phyloP scores from a whole-genome alignment of 192 early-diverging fungal genomes.

The Rhizophagus sp. region DNA sequence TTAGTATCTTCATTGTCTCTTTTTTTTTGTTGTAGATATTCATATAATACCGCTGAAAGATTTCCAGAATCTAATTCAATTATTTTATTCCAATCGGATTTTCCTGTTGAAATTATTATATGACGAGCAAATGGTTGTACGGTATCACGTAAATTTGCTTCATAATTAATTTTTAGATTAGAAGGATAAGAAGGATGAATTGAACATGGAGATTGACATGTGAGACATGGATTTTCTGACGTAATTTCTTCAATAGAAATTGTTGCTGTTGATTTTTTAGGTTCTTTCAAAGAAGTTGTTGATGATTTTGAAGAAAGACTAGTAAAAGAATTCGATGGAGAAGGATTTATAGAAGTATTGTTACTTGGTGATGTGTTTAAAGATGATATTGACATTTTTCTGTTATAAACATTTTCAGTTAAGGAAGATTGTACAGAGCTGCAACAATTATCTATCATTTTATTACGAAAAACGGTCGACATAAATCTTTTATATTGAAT shows the following conservation, averaged over 20 bases:
- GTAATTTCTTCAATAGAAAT: background rate
- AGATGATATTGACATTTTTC: background rate
- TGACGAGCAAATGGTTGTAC: slow-evolving; percentile 53
- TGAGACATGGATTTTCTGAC: slow-evolving; percentile 36
- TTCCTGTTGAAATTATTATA: slow-evolving; percentile 55
- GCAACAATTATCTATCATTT: background rate
- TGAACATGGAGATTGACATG: slow-evolving; percentile 48
- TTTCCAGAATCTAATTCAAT: slow-evolving; percentile 53
- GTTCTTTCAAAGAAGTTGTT: background rate
- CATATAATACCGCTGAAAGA: slow-evolving; percentile 43
- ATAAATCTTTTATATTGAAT: background rate
- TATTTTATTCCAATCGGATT: slow-evolving; percentile 47
- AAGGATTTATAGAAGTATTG: background rate
- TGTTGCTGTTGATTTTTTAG: background rate
- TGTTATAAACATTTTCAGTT: background rate
- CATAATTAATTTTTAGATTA: slow-evolving; percentile 52
- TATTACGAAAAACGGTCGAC: background rate
- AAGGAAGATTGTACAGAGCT: background rate
- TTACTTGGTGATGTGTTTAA: background rate
- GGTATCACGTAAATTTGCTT: slow-evolving; percentile 42
- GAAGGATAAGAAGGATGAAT: slow-evolving; percentile 50
- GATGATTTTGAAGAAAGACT: background rate
- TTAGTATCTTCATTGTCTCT: background rate
- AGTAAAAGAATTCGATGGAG: background rate
- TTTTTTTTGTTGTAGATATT: slow-evolving; percentile 29